Conservation (phyloP, 108 stramenopile genomes). For the Fistulifera solaris region DNA sequence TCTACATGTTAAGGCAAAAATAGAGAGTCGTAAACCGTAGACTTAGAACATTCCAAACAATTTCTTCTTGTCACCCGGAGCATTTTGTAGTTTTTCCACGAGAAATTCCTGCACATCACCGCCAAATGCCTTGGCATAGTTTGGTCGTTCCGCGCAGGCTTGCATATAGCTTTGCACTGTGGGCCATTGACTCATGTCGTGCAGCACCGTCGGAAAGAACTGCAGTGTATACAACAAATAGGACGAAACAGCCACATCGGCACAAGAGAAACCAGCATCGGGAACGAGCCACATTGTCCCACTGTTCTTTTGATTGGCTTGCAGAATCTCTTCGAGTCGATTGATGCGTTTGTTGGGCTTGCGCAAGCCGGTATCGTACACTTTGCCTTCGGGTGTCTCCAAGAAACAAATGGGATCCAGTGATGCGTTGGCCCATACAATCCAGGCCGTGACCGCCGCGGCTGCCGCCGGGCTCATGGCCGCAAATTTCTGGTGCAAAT, state of each 20-base stretch:
- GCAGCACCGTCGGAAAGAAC: conserved; percentile 58
- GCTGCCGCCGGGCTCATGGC: conserved; percentile 11
- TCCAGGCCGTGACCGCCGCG: conserved; percentile 58
- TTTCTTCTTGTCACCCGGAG: conserved; percentile 32
- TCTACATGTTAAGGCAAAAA: no score
- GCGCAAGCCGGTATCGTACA: conserved; percentile 71
- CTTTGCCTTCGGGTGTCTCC: conserved; percentile 78
- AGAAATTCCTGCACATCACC: conserved; percentile 39
- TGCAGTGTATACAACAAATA: conserved; percentile 82
- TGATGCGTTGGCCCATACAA: conserved; percentile 78
- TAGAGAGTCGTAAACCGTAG: no score
- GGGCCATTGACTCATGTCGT: conserved; percentile 54
- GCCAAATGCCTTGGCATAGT: conserved; percentile 75
- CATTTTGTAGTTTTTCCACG: conserved; percentile 36
- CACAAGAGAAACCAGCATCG: conserved; percentile 49
- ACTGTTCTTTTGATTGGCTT: not conserved
- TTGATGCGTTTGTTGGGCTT: conserved; percentile 55
- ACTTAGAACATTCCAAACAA: conserved; percentile 76
- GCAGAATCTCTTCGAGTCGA: conserved; percentile 49
- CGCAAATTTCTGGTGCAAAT: conserved; percentile 40
- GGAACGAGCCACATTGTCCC: conserved; percentile 40
- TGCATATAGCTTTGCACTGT: conserved; percentile 72
- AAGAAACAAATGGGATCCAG: conserved; percentile 86
- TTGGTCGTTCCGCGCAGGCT: conserved; percentile 50
- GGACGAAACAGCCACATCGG: conserved; percentile 78